These are phyloP conservation scores for Mortierella sp. DNA, from an alignment of 371 early-diverging fungal species.

Conservation along the genomic window DNA sequence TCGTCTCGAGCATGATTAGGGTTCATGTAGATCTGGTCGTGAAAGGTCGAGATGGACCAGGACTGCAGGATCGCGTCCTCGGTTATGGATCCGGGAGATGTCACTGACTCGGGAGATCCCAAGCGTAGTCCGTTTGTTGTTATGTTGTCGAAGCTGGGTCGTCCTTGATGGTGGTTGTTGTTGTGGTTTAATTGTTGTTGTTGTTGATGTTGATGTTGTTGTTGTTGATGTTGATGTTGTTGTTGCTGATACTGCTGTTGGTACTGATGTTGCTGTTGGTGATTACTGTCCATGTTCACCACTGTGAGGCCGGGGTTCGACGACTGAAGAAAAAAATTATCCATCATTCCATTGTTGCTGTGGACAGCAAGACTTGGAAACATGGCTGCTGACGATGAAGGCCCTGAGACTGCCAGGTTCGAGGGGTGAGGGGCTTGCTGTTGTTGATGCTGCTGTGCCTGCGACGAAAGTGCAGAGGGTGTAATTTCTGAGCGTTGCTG, in stretches of 20 bases:
- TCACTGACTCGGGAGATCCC: constrained; percentile 32
- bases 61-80: constrained; percentile 43
- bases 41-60: constrained; percentile 32
- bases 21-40: constrained; percentile 36
- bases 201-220: neutral
- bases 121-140: constrained; percentile 5
- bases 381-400: neutral
- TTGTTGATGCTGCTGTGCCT: neutral
- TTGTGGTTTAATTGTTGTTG: constrained; percentile 9
- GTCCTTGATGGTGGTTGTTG: constrained; percentile 3
- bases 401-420: too few relatives aligned
- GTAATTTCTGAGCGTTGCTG: neutral
- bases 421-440: too few relatives aligned
- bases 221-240: neutral
- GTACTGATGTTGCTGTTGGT: constrained; percentile 1
- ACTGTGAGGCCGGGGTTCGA: neutral
- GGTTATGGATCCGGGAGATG: constrained; percentile 31
- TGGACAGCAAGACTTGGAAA: neutral
- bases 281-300: neutral
- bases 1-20: constrained; percentile 42
- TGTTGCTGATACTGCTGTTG: constrained; percentile 25
- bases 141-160: neutral
- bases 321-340: neutral
- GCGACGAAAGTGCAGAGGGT: neutral
- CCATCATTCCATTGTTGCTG: constrained; percentile 1